Evolutionary conservation across 495 filamentous ascomycete species (phyloP), one percentile per base, ranked within the genome.

Genomic region (Neurospora africana): DNA sequence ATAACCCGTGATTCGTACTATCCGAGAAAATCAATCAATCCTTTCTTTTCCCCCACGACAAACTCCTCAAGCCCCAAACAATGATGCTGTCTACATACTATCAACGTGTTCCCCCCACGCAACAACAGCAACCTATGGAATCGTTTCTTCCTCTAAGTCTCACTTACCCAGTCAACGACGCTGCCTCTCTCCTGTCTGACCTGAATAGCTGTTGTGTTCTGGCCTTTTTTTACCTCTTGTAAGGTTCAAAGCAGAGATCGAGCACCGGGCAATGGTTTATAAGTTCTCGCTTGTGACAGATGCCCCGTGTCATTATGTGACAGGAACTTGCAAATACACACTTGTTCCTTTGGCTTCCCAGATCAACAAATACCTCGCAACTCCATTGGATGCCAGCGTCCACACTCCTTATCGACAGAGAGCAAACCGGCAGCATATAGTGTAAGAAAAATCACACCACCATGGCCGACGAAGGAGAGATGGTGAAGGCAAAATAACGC

Each of bases 41-140:
- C 69, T 61, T 36, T 70, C 44, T 73, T 58, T 47, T 37, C 68
- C 27, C 53, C 36, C 35, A 72, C 30, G 2, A 69, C 47, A 17
- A 71, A 61, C 53, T 69, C 33, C 33, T 69, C 33, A 71, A 37
- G 70, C n/a, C 43, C 67, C 35, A 33, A 41, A 68, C n/a, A 68
- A 70, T 61, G 53, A 61, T 30, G 27, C 53, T 61, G 53, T 61
- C 53, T 61, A 61, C 53, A 19, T 33, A 61, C 53, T 61, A 61
- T 58, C 47, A 17, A 58, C 47, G 27, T 8, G 23, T 17, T 23
- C 47, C 30, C 2, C 47, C 23, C 23, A 30, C 47, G 2, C 47
- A 58, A 9, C 15, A 27, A 61, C 19, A 61, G 5, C 17, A 30
- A 61, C 7, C 41, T 38, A 74, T 35, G 67, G 58, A 58, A 68